Percentiles rank a stretch among this genome's conserved stretches.
Conservation (phyloP, 441 rosid genomes). For the Corymbia calophylla region DNA sequence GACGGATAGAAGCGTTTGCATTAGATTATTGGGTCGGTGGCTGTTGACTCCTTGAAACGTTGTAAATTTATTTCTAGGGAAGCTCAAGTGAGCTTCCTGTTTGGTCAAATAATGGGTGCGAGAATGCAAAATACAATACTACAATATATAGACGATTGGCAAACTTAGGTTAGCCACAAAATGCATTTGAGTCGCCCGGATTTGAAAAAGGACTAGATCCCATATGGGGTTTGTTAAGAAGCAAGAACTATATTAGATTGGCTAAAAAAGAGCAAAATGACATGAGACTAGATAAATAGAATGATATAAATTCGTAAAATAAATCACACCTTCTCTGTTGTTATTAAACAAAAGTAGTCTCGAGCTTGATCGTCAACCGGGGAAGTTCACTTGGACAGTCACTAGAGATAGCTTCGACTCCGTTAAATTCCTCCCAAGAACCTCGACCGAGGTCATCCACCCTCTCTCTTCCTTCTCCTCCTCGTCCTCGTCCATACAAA, state of each 20-base stretch:
- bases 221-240: no score
- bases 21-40: not conserved
- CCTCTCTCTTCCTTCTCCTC: not conserved
- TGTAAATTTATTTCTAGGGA: not conserved
- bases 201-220: not conserved
- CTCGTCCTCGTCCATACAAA: conserved; percentile 8
- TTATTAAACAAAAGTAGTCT: not conserved
- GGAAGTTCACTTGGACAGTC: not conserved
- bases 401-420: conserved; percentile 16
- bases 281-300: not conserved
- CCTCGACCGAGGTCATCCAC: not conserved
- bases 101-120: not conserved
- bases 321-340: not conserved
- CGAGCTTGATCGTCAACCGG: not conserved
- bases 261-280: not conserved
- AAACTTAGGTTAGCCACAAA: not conserved
- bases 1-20: not conserved
- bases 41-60: not conserved
- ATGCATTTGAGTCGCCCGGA: not conserved
- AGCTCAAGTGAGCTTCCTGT: not conserved
- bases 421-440: conserved; percentile 26
- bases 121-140: not conserved
- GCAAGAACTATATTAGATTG: not conserved
- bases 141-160: not conserved
- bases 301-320: not conserved